Evolutionary conservation across 2,329 filamentous ascomycete genomes (phyloP), one percentile per base, ranked within the genome.

Genomic region (Macrophomina phaseolina): DNA sequence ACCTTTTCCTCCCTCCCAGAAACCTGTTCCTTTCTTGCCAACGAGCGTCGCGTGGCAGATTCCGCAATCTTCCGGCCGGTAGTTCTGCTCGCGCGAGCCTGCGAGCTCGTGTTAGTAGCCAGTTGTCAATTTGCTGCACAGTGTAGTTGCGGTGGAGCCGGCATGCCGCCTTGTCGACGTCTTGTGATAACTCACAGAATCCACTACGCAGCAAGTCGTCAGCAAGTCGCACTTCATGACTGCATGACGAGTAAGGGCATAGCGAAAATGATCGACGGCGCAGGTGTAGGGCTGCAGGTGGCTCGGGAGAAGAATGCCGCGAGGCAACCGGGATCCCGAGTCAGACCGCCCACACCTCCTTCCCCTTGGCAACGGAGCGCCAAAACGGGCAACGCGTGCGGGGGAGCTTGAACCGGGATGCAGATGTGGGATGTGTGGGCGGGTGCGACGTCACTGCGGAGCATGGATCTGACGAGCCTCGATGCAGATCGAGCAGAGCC

Each of bases 1-100:
- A 73, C 78, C 78, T 72, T 91, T 92, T 1, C 92, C 92, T 11
- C 92, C 92, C 81, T 96, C 92, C 92, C 92, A 96, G 79, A 93
- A 96, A 0, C 92, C 92, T 51, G 81, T 82, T 7, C 82, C 81
- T 3, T 87, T 86, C 73, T 87, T 89, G 70, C 91, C 89, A 63
- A 93, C 84, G 12, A 95, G 85, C 60, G 84, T 86, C 40, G 89
- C 82, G 58, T 89, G 90, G 74, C 92, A 96, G 73, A 92, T 87
- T 1, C 82, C 84, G 76, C 92, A 96, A 68, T 90, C 89, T 74
- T 94, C 91, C 1, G 90, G 88, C 28, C 88, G 83, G 78, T 92
- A 96, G 70, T 89, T 89, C 80, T 94, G 91, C 81, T 96, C 92
- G 62, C 92, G 83, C 69, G 90, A 92, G 78, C 92, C 76, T 76